Conservation (phyloP, 208 protist species). For the Porcisia hertigi region DNA sequence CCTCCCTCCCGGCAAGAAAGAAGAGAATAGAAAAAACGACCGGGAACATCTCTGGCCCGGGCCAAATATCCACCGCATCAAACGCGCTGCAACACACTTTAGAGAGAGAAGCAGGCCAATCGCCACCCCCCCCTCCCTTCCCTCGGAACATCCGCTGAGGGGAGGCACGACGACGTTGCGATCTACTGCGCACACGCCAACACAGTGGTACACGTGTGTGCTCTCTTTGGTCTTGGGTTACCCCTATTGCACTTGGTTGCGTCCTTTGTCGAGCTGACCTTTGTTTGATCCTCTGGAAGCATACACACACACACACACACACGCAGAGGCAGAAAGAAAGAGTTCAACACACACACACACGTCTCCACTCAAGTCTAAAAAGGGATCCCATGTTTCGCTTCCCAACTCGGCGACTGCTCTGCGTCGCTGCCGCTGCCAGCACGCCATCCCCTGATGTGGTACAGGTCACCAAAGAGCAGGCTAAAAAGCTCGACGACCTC, state of each 20-base stretch:
- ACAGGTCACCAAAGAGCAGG: slow-evolving; percentile 44
- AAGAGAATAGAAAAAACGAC: too few relatives aligned
- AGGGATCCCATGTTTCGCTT: slow-evolving; percentile 56
- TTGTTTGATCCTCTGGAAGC: neutral
- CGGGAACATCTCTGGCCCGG: too few relatives aligned
- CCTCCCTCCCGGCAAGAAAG: too few relatives aligned
- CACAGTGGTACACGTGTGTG: neutral
- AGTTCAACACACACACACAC: neutral
- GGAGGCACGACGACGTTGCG: neutral
- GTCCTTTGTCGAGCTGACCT: neutral
- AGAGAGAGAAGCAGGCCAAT: too few relatives aligned
- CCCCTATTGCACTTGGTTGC: slow-evolving; percentile 3
- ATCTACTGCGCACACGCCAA: neutral
- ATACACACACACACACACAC: neutral
- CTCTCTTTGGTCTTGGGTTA: neutral
- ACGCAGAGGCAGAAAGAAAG: too few relatives aligned
- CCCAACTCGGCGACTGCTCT: slow-evolving; percentile 39
- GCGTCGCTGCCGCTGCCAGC: slow-evolving; percentile 42
- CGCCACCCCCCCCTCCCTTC: neutral
- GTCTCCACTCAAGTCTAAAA: neutral
- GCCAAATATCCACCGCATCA: neutral
- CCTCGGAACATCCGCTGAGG: neutral
- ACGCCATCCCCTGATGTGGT: slow-evolving; percentile 66
- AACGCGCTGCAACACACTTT: neutral
- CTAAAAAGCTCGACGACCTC: slow-evolving; percentile 76